Evolutionary conservation across 2,329 filamentous ascomycete genomes (phyloP).

Genomic region (Byssochlamys sp.): DNA sequence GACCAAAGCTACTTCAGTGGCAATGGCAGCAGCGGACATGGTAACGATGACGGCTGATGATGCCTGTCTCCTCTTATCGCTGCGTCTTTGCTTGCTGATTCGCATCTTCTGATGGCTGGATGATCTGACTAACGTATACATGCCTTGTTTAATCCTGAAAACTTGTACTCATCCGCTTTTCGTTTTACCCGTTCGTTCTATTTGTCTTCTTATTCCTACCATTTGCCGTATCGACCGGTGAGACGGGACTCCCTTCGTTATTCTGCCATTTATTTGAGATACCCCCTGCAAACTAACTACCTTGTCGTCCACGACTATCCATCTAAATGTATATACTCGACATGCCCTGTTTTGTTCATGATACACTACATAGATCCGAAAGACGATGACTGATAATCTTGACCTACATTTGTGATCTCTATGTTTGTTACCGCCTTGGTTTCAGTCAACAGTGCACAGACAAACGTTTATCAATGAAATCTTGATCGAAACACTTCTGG

Average conservation of each 20-base stretch:
- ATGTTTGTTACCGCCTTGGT: not conserved
- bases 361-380: constrained; percentile 15
- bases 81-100: not conserved
- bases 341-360: constrained; percentile 3
- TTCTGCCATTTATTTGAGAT: constrained; percentile 19
- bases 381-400: not conserved
- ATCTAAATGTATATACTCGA: constrained; percentile 24
- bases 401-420: not conserved
- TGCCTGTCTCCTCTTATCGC: not conserved
- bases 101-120: not conserved
- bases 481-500: not conserved
- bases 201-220: not conserved
- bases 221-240: not conserved
- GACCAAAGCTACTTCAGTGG: constrained; percentile 64
- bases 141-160: not conserved
- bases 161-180: not conserved
- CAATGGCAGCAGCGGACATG: constrained; percentile 16
- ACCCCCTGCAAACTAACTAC: constrained; percentile 29
- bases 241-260: not conserved
- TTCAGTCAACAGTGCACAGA: too few relatives aligned
- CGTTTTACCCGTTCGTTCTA: not conserved
- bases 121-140: not conserved
- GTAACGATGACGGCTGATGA: constrained; percentile 9
- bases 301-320: constrained; percentile 18
- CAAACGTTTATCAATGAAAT: too few relatives aligned